A percentile compares a stretch with the other conserved stretches of the same genome.
Evolutionary conservation across 306 rosid species (phyloP).

Genomic region (Coriaria nepalensis): DNA sequence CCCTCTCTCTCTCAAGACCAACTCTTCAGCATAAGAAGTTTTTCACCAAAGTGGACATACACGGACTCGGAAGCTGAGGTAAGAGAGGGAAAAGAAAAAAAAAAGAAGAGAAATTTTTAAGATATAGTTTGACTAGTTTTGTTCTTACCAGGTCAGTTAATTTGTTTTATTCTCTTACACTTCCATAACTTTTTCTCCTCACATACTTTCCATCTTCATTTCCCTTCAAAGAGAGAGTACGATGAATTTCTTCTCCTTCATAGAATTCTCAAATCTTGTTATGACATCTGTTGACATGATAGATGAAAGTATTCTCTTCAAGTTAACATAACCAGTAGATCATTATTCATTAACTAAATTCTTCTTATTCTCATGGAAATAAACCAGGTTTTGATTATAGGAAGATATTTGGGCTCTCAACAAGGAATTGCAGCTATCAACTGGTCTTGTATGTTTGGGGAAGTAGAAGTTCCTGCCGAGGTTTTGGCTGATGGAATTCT

Average conservation of each 20-base stretch:
- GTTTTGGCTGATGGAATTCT: constrained; percentile 63
- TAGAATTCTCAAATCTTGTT: too few relatives aligned
- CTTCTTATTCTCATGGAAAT: constrained; percentile 11
- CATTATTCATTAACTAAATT: background rate
- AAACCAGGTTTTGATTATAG: constrained; percentile 62
- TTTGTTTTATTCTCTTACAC: too few relatives aligned
- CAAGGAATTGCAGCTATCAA: constrained; percentile 25
- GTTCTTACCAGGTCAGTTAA: too few relatives aligned
- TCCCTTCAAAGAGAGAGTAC: too few relatives aligned
- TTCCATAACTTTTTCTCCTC: too few relatives aligned
- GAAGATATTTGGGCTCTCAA: constrained; percentile 46
- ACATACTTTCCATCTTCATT: too few relatives aligned
- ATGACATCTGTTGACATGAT: too few relatives aligned
- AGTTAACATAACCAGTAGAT: too few relatives aligned
- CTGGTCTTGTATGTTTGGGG: constrained; percentile 96
- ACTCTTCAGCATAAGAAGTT: constrained; percentile 59
- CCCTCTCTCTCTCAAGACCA: constrained; percentile 89
- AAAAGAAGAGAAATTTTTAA: background rate
- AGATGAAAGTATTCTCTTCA: too few relatives aligned
- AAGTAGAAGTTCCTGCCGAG: constrained; percentile 78
- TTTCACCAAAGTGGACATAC: constrained; percentile 71
- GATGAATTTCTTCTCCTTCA: too few relatives aligned
- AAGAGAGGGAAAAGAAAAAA: constrained; percentile 9
- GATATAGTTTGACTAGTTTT: background rate
- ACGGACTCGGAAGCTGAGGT: constrained; percentile 64